A percentile compares a stretch with the other conserved stretches of the same genome.
phyloP scores from a whole-genome alignment of 2,329 filamentous ascomycete species.

The Botrytis tulipae region DNA sequence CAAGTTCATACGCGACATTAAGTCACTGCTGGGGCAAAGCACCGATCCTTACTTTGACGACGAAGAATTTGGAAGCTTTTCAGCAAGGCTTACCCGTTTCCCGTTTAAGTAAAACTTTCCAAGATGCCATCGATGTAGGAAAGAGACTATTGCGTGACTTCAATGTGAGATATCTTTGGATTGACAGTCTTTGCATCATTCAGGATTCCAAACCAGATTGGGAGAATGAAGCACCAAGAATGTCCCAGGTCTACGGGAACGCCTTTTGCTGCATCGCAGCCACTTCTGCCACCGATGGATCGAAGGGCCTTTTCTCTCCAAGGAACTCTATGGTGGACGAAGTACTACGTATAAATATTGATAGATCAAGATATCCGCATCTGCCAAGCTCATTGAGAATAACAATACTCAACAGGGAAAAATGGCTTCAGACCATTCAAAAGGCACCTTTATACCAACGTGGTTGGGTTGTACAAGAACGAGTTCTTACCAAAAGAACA shows the following conservation, averaged over 20 bases:
- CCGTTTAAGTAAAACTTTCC: neutral
- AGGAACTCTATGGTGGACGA: neutral
- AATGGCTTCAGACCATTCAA: neutral
- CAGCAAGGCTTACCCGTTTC: neutral
- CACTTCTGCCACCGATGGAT: neutral
- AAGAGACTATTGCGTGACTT: neutral
- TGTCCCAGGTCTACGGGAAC: neutral
- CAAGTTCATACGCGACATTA: conserved; percentile 3
- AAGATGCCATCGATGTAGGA: neutral
- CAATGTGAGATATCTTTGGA: conserved; percentile 18
- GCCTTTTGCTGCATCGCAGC: conserved; percentile 18
- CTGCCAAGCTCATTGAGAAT: neutral
- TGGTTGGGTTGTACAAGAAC: neutral
- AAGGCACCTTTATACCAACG: neutral
- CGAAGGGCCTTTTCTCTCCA: conserved; percentile 7
- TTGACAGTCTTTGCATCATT: conserved; percentile 21
- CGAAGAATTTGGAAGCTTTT: conserved; percentile 3
- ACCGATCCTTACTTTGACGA: conserved; percentile 8
- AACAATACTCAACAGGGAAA: neutral
- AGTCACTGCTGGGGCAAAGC: conserved; percentile 21
- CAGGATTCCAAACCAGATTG: conserved; percentile 20
- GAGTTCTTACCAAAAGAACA: neutral
- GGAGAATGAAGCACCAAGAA: conserved; percentile 1
- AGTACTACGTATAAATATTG: neutral
- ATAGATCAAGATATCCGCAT: neutral